A percentile compares a stretch with the other conserved stretches of the same genome.
Evolutionary conservation across 2,329 filamentous ascomycete genomes (phyloP).

Genomic region (Lasiodiplodia gonubiensis): DNA sequence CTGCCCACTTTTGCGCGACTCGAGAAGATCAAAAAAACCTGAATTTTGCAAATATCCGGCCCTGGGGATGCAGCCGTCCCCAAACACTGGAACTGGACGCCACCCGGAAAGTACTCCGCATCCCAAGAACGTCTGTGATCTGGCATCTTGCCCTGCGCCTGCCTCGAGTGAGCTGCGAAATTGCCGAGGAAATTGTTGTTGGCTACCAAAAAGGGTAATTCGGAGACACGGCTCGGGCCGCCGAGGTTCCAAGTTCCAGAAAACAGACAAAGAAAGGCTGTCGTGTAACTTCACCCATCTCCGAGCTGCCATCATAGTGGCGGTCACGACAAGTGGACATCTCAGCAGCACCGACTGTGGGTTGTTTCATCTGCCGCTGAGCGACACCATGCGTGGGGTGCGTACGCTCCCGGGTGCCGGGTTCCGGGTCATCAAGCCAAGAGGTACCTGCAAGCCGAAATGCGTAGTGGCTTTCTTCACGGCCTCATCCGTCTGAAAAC

Average conservation of each 20-base stretch:
- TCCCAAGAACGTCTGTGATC: background rate
- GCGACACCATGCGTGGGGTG: constrained; percentile 1
- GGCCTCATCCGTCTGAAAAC: background rate
- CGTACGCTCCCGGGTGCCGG: background rate
- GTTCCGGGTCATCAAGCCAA: constrained; percentile 1
- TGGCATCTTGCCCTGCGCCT: background rate
- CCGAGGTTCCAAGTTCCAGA: background rate
- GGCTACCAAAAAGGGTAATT: constrained; percentile 13
- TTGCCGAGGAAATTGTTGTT: background rate
- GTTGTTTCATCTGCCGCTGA: background rate
- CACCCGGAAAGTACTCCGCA: constrained; percentile 9
- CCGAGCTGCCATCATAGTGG: constrained; percentile 24
- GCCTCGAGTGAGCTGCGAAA: background rate
- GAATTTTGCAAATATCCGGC: constrained; percentile 7
- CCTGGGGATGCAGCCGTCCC: background rate
- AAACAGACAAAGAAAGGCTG: constrained; percentile 3
- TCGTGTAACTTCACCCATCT: background rate
- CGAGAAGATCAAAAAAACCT: constrained; percentile 16
- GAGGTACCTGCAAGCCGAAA: background rate
- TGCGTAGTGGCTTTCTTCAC: constrained; percentile 10
- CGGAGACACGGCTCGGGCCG: constrained; percentile 19
- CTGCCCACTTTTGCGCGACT: background rate
- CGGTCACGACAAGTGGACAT: constrained; percentile 12
- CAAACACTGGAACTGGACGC: constrained; percentile 10
- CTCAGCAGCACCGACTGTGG: background rate